A percentile compares a stretch with the other conserved stretches of the same genome.
Conservation (phyloP, 2,329 filamentous ascomycete species). For the Cladophialophora bantiana region DNA sequence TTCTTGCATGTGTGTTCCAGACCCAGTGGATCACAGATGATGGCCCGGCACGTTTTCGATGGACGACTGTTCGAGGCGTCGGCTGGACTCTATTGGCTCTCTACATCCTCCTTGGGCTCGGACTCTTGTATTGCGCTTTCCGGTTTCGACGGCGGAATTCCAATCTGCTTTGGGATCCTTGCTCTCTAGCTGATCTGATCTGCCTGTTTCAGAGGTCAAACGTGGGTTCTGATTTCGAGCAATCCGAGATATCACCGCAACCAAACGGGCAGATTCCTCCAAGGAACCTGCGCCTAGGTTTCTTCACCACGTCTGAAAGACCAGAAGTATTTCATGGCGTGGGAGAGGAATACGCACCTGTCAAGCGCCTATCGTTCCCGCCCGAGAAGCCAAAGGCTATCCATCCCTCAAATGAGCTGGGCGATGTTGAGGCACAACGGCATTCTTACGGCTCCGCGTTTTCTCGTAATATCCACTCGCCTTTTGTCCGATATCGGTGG, state of each 20-base stretch:
- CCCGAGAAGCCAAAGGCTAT: constrained; percentile 21
- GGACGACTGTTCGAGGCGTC: constrained; percentile 78
- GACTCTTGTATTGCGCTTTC: constrained; percentile 65
- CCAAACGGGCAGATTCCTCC: constrained; percentile 59
- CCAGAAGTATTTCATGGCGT: constrained; percentile 79
- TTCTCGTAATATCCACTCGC: constrained; percentile 60
- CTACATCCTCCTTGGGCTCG: constrained; percentile 71
- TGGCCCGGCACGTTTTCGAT: constrained; percentile 70
- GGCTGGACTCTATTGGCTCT: constrained; percentile 79
- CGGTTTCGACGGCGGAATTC: constrained; percentile 72
- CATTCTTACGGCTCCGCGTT: constrained; percentile 53
- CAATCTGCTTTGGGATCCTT: constrained; percentile 83
- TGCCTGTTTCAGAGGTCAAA: constrained; percentile 82
- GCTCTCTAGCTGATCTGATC: constrained; percentile 80
- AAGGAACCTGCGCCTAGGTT: constrained; percentile 77
- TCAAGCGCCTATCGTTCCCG: constrained; percentile 57
- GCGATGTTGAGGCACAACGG: constrained; percentile 48
- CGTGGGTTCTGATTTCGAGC: constrained; percentile 73
- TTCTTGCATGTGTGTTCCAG: constrained; percentile 79
- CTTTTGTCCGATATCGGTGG: constrained; percentile 67
- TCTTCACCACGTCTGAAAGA: constrained; percentile 76
- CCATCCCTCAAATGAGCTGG: constrained; percentile 41
- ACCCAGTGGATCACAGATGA: constrained; percentile 67
- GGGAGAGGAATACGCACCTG: constrained; percentile 67
- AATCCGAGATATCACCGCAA: constrained; percentile 66